These are phyloP conservation scores for Coniochaeta sp. DNA, from an alignment of 2,329 filamentous ascomycete species.

Conservation along the genomic window DNA sequence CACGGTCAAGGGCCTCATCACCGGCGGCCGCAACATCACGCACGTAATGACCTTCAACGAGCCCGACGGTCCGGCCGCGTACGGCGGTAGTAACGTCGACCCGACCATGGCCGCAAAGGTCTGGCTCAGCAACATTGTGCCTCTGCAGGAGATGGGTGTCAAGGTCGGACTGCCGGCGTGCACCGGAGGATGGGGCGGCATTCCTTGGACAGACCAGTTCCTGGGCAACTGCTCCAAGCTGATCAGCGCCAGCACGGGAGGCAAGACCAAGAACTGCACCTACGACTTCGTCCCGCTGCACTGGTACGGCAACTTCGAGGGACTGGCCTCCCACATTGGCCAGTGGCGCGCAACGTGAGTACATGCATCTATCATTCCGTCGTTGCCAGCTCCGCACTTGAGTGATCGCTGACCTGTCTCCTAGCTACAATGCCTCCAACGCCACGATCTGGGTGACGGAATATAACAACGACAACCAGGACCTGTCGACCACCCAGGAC, in stretches of 20 bases:
- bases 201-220: slow-evolving; percentile 62
- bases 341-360: slow-evolving; percentile 41
- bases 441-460: slow-evolving; percentile 67
- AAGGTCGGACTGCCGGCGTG: slow-evolving; percentile 65
- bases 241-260: slow-evolving; percentile 32
- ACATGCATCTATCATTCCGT: neutral
- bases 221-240: slow-evolving; percentile 55
- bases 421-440: neutral
- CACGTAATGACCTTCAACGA: slow-evolving; percentile 76
- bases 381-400: neutral
- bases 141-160: slow-evolving; percentile 55
- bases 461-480: slow-evolving; percentile 55
- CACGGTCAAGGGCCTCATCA: slow-evolving; percentile 48
- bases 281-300: slow-evolving; percentile 58
- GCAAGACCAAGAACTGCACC: slow-evolving; percentile 41
- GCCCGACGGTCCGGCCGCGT: slow-evolving; percentile 51
- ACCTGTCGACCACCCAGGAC: slow-evolving; percentile 47
- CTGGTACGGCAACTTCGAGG: slow-evolving; percentile 64
- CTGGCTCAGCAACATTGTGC: slow-evolving; percentile 67
- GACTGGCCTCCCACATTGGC: slow-evolving; percentile 59
- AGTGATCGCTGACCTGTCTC: no score
- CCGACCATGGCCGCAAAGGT: slow-evolving; percentile 55
- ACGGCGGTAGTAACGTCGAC: slow-evolving; percentile 56
- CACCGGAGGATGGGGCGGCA: slow-evolving; percentile 51
- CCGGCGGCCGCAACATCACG: slow-evolving; percentile 47